Conservation (phyloP, 257 asterid species). For the Hygrophila difformis region DNA sequence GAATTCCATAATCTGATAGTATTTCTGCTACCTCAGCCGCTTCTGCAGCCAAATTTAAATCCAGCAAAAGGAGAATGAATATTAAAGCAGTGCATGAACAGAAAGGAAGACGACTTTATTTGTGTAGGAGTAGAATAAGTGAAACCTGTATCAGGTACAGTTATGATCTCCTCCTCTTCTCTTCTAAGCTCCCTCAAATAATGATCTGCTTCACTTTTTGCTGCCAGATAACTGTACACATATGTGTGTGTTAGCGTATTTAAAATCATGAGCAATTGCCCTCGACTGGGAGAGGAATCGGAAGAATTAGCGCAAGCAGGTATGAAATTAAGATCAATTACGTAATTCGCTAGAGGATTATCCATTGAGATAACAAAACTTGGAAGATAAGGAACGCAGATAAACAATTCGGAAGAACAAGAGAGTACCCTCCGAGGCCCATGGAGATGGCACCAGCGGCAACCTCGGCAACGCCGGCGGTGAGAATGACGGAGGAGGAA, state of each 20-base stretch:
- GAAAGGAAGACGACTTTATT: too few relatives aligned
- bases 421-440: slow-evolving; percentile 94
- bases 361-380: too few relatives aligned
- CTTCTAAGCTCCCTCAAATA: slow-evolving; percentile 66
- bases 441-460: slow-evolving; percentile 98
- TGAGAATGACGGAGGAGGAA: slow-evolving; percentile 77
- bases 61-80: too few relatives aligned
- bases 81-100: too few relatives aligned
- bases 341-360: too few relatives aligned
- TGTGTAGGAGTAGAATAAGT: not conserved
- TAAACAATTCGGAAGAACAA: too few relatives aligned
- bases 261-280: too few relatives aligned
- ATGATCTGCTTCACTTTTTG: slow-evolving; percentile 94
- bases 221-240: slow-evolving; percentile 62
- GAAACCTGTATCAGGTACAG: slow-evolving; percentile 88
- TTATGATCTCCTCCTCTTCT: slow-evolving; percentile 74
- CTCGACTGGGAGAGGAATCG: too few relatives aligned
- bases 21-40: slow-evolving; percentile 98
- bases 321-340: too few relatives aligned
- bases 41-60: slow-evolving; percentile 33
- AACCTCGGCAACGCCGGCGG: slow-evolving; percentile 93
- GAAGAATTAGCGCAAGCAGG: too few relatives aligned
- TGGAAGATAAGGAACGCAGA: too few relatives aligned
- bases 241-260: too few relatives aligned
- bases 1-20: slow-evolving; percentile 65